A percentile compares a stretch with the other conserved stretches of the same genome.
Evolutionary conservation across 331 rosid genomes (phyloP).

Genomic region (Malus hybrid): DNA sequence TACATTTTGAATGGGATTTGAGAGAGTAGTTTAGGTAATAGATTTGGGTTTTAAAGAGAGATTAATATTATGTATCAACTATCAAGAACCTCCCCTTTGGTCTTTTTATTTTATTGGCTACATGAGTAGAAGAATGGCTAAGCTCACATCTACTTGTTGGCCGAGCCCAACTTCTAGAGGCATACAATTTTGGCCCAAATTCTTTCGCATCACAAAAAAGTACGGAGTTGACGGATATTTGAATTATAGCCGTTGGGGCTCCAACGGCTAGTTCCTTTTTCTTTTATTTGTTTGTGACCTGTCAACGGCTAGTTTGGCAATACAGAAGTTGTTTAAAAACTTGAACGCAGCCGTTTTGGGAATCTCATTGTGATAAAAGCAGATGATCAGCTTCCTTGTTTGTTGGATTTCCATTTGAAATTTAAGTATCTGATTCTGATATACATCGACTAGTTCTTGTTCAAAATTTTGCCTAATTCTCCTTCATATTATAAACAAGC

Average conservation of each 20-base stretch:
- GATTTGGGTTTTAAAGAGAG: no score
- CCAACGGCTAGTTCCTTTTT: not conserved
- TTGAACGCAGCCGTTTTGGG: not conserved
- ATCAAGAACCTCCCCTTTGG: no score
- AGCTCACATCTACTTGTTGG: no score
- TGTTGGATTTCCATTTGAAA: not conserved
- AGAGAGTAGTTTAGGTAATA: no score
- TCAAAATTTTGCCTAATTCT: not conserved
- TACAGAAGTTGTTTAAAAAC: not conserved
- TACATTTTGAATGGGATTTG: no score
- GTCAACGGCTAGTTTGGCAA: not conserved
- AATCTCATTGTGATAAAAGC: not conserved
- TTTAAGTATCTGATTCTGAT: not conserved
- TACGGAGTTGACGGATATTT: not conserved
- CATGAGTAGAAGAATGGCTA: no score
- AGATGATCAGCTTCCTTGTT: not conserved
- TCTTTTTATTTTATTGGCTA: no score
- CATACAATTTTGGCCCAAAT: not conserved
- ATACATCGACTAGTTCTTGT: no score
- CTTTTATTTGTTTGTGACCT: not conserved
- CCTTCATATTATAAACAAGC: not conserved
- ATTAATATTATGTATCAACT: no score
- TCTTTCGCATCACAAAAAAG: no score
- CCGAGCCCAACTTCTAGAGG: no score
- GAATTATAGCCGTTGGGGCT: constrained; percentile 6